Evolutionary conservation across 805 yeast genomes (phyloP), one percentile per base, ranked within the genome.

Genomic region (Teunomyces kruisii): DNA sequence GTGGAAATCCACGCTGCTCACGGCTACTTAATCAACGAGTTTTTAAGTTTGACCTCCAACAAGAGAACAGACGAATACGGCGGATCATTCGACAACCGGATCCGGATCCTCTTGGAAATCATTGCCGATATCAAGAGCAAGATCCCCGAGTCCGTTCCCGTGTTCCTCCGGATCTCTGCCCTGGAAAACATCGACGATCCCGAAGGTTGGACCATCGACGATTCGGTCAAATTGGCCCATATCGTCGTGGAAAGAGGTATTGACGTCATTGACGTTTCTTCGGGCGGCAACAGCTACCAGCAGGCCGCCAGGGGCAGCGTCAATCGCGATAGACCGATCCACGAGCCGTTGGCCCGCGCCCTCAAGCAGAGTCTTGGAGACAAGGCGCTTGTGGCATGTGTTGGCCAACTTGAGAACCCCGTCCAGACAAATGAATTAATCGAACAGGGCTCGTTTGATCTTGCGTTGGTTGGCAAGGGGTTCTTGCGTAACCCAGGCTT

Each of bases 241-340:
- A 48, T 64, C 6, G 58, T 77, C 6, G 62, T 63, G 13, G 66
- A 69, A 16, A 65, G 59, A 41, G 81, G 79, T 8, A 69, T 81
- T 38, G 80, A 78, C 46, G 60, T 80, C 13, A 49, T 81, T 30
- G 86, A 82, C 54, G 68, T 76, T 35, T 78, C 84, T 1, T 65
- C 80, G 6, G 85, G 84, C 47, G 82, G 82, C 38, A 71, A 69
- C 54, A 62, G 61, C 50, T 47, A 59, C 35, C 52, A 60, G 35
- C 66, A 61, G 46, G 54, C 46, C 17, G 53, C 69, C 53, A 54
- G 67, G 56, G 42, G 52, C 3, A 22, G 39, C 12, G 16, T 24
- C 31, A 7, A 28, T 33, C 30, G 32, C 12, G 48, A 48, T 16
- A 55, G 58, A 17, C 75, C 74, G 2, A 50, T 60, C 46, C 78